phyloP scores from a whole-genome alignment of 2,329 filamentous ascomycete genomes.

The Phoma herbarum region DNA sequence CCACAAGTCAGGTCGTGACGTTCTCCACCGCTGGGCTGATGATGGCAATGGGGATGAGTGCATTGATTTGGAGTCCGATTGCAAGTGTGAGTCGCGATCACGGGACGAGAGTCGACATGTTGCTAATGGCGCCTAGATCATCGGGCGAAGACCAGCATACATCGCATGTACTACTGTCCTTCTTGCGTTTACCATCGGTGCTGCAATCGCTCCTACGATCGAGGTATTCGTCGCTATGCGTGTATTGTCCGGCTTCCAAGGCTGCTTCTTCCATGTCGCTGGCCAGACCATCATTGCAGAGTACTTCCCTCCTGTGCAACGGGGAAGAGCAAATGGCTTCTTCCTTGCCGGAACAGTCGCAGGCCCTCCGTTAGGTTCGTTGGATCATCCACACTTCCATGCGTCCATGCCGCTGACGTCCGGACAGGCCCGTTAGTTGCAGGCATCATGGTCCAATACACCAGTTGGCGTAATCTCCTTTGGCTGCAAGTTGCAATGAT shows the following conservation, averaged over 20 bases:
- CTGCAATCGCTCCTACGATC: background rate
- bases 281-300: background rate
- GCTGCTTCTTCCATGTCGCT: background rate
- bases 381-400: background rate
- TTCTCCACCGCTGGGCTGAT: background rate
- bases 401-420: background rate
- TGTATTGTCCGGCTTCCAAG: background rate
- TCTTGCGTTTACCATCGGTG: background rate
- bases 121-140: background rate
- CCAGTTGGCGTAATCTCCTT: background rate
- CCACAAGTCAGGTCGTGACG: background rate
- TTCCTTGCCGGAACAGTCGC: background rate
- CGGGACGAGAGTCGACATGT: too few species aligned
- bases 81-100: background rate
- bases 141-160: background rate
- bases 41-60: background rate
- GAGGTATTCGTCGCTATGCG: background rate
- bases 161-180: background rate
- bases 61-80: background rate
- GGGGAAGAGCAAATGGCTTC: background rate
- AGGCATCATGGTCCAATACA: background rate
- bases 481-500: background rate
- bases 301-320: background rate
- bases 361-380: background rate
- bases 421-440: background rate